A percentile compares a stretch with the other conserved stretches of the same genome.
phyloP scores from a whole-genome alignment of 2,329 filamentous ascomycete species.

The Nigrograna mackinnonii region DNA sequence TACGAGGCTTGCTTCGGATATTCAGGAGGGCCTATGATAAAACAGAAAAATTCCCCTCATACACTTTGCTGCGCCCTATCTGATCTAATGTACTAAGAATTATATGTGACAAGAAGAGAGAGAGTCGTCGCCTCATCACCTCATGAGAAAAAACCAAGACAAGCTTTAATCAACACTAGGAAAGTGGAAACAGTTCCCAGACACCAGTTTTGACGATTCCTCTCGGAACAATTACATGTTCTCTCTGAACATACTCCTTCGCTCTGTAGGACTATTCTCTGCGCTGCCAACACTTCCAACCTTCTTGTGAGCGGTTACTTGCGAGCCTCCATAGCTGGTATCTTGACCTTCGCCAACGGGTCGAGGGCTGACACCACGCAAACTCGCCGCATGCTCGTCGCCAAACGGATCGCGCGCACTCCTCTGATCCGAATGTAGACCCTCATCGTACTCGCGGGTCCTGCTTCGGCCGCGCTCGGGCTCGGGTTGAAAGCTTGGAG shows the following conservation, averaged over 20 bases:
- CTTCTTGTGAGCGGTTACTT: slow-evolving; percentile 27
- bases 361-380: slow-evolving; percentile 75
- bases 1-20: too few relatives aligned
- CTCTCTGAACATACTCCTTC: slow-evolving; percentile 72
- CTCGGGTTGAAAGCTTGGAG: slow-evolving; percentile 21
- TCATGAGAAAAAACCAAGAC: too few relatives aligned
- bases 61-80: too few relatives aligned
- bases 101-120: too few relatives aligned
- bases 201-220: too few relatives aligned
- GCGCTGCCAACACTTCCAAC: slow-evolving; percentile 33
- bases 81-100: too few relatives aligned
- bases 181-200: too few relatives aligned
- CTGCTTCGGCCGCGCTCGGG: slow-evolving; percentile 49
- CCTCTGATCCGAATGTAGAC: slow-evolving; percentile 31
- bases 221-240: too few relatives aligned
- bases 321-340: slow-evolving; percentile 35
- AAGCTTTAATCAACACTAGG: too few relatives aligned
- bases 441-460: slow-evolving; percentile 51
- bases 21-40: too few relatives aligned
- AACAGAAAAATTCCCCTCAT: too few relatives aligned
- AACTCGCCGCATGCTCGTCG: slow-evolving; percentile 47
- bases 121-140: too few relatives aligned
- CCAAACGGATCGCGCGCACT: slow-evolving; percentile 36
- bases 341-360: slow-evolving; percentile 61
- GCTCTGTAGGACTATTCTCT: slow-evolving; percentile 65